phyloP scores from a whole-genome alignment of 768 basidiomycete genomes.

The Termitomyces sp. region DNA sequence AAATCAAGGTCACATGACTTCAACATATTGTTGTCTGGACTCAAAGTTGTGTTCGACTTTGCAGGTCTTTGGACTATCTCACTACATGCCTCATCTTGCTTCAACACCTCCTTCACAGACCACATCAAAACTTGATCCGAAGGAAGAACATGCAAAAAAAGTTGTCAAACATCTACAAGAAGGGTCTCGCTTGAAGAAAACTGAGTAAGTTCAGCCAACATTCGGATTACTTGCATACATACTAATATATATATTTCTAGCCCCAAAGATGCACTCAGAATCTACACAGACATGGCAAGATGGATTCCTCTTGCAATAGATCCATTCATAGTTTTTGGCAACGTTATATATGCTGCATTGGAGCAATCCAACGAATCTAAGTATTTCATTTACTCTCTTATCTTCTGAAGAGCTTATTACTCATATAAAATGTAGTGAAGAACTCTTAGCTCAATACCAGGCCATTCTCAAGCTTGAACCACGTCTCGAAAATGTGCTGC shows the following conservation, averaged over 20 bases:
- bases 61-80: no score
- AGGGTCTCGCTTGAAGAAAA: not conserved
- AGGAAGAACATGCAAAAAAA: not conserved
- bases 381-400: no score
- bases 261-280: not conserved
- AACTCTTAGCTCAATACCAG: not conserved
- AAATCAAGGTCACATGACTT: no score
- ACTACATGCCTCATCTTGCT: not conserved
- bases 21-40: no score
- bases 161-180: not conserved
- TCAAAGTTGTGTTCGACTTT: no score
- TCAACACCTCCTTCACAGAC: not conserved
- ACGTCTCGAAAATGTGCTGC: not conserved
- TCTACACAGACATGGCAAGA: not conserved
- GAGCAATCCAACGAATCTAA: no score
- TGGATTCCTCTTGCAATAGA: not conserved
- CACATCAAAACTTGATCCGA: not conserved
- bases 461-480: not conserved
- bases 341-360: no score
- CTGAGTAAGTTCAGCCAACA: not conserved
- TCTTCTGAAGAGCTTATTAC: no score
- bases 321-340: no score
- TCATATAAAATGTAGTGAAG: not conserved
- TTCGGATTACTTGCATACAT: no score
- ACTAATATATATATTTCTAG: no score